Conservation (phyloP, 1,284 basidiomycete genomes). For the Gymnopus androsaceus region DNA sequence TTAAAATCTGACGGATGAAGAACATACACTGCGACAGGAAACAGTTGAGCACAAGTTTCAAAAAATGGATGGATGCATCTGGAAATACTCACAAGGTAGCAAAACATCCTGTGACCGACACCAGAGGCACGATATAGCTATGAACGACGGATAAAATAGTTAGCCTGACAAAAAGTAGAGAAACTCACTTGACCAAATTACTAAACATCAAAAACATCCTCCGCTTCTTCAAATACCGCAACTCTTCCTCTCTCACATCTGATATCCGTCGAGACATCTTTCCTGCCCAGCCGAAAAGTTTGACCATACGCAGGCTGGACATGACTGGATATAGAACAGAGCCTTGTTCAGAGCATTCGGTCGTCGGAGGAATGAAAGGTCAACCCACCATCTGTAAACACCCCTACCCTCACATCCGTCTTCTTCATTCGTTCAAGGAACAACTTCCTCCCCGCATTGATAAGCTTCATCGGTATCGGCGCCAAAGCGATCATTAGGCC, state of each 20-base stretch:
- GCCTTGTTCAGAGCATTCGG: too few relatives aligned
- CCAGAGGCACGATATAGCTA: conserved; percentile 52
- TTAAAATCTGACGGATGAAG: too few relatives aligned
- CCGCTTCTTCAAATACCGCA: conserved; percentile 46
- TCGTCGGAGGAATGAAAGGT: conserved; percentile 33
- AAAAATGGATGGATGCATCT: neutral
- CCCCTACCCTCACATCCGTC: conserved; percentile 7
- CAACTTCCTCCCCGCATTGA: neutral
- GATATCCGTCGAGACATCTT: conserved; percentile 52
- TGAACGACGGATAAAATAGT: too few relatives aligned
- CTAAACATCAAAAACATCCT: conserved; percentile 38
- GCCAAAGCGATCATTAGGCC: neutral
- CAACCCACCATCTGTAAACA: conserved; percentile 30
- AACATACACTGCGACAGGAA: neutral
- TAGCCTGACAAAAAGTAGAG: neutral
- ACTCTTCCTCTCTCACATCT: conserved; percentile 57
- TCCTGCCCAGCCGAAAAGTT: conserved; percentile 73
- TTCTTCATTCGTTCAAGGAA: conserved; percentile 1
- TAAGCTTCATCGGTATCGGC: neutral
- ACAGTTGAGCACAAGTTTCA: neutral
- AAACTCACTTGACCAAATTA: conserved; percentile 9
- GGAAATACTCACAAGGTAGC: conserved; percentile 30
- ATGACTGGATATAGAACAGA: too few relatives aligned
- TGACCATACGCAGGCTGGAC: conserved; percentile 50
- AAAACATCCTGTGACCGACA: conserved; percentile 59